phyloP scores from a whole-genome alignment of 1,284 basidiomycete genomes.

The Caloboletus firmus region DNA sequence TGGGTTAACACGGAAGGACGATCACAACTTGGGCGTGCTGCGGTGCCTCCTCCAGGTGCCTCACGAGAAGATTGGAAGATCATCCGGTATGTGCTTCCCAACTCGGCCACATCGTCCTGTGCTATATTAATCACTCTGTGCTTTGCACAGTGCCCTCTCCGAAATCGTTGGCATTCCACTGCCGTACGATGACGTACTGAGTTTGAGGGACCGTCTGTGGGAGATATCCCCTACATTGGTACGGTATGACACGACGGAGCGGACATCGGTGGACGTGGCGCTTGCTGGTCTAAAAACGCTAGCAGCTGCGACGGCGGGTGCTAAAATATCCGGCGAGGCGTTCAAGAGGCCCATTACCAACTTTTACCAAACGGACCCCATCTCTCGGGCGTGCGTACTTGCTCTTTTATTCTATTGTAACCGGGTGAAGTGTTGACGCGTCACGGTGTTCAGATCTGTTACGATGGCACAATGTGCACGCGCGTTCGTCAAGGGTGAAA shows the following conservation, averaged over 20 bases:
- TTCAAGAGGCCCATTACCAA: conserved; percentile 86
- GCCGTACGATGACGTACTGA: conserved; percentile 91
- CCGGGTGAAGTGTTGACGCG: background rate
- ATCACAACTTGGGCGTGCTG: conserved; percentile 86
- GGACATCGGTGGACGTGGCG: conserved; percentile 69
- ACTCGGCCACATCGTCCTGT: background rate
- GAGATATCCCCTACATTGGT: conserved; percentile 92
- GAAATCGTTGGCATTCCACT: conserved; percentile 80
- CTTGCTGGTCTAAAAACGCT: conserved; percentile 70
- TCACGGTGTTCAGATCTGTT: conserved; percentile 59
- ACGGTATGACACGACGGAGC: conserved; percentile 85
- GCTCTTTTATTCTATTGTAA: background rate
- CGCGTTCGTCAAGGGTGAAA: conserved; percentile 70
- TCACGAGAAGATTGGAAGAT: conserved; percentile 99
- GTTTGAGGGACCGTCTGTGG: conserved; percentile 93
- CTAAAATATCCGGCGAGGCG: conserved; percentile 58
- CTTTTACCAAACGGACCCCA: conserved; percentile 96
- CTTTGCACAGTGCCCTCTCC: conserved; percentile 78
- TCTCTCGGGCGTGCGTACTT: conserved; percentile 74
- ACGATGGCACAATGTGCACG: conserved; percentile 86
- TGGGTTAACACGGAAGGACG: conserved; percentile 99
- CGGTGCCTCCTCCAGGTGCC: conserved; percentile 94
- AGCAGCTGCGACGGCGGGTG: conserved; percentile 48
- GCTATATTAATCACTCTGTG: background rate
- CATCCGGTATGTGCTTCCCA: conserved; percentile 59